phyloP scores from a whole-genome alignment of 257 asterid species.

The Solanum clarkiae region DNA sequence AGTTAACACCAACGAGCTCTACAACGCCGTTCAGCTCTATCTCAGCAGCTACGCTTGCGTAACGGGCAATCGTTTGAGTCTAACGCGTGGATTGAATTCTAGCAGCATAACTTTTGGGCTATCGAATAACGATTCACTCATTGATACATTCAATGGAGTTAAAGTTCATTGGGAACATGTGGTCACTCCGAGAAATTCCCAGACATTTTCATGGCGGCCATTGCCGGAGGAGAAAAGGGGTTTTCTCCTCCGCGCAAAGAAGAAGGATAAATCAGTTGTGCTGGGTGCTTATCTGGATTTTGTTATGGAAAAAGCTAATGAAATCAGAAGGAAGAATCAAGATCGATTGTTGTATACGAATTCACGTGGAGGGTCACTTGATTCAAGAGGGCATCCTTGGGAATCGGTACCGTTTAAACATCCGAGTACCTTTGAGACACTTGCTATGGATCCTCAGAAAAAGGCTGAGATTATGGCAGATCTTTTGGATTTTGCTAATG shows the following conservation, averaged over 20 bases:
- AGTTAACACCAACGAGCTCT: slow-evolving; percentile 39
- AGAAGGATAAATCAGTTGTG: slow-evolving; percentile 20
- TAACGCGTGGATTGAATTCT: slow-evolving; percentile 29
- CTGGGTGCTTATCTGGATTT: slow-evolving; percentile 24
- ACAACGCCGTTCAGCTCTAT: slow-evolving; percentile 38
- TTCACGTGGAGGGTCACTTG: slow-evolving; percentile 35
- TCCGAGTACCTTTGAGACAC: slow-evolving; percentile 33
- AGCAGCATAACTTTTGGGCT: slow-evolving; percentile 31
- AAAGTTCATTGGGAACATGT: slow-evolving; percentile 35
- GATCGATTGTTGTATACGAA: slow-evolving; percentile 32
- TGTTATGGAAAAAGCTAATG: slow-evolving; percentile 28
- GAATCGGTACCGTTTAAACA: slow-evolving; percentile 44
- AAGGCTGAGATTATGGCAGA: slow-evolving; percentile 33
- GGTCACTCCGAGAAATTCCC: slow-evolving; percentile 26
- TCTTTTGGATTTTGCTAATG: slow-evolving; percentile 27
- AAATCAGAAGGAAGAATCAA: slow-evolving; percentile 25
- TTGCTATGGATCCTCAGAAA: slow-evolving; percentile 30
- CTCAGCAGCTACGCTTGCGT: slow-evolving; percentile 27
- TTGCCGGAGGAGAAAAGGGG: slow-evolving; percentile 38
- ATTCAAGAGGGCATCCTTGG: slow-evolving; percentile 39
- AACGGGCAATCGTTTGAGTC: slow-evolving; percentile 25
- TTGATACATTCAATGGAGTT: slow-evolving; percentile 18
- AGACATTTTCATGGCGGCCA: slow-evolving; percentile 35
- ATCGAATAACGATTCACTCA: slow-evolving; percentile 27
- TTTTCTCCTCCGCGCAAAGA: slow-evolving; percentile 25